phyloP scores from a whole-genome alignment of 2,329 filamentous ascomycete species.

The Exophiala aquamarina region DNA sequence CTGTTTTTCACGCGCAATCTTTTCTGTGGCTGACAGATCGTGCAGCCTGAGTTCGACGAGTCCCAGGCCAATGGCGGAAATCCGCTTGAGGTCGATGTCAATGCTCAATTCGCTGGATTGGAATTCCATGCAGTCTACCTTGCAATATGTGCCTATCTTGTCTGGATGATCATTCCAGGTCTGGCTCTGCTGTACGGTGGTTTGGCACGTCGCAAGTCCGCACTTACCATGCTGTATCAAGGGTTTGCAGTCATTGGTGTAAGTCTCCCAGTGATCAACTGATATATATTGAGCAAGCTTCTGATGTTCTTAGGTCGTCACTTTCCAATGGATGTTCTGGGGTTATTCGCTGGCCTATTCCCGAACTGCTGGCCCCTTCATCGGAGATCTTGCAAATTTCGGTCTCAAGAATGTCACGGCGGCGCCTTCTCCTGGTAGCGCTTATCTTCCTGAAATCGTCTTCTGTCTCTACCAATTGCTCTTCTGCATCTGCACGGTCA shows the following conservation, averaged over 20 bases:
- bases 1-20: background rate
- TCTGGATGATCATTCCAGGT: constrained; percentile 66
- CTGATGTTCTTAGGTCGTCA: constrained; percentile 11
- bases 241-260: constrained; percentile 56
- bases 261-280: constrained; percentile 20
- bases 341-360: constrained; percentile 64
- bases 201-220: constrained; percentile 62
- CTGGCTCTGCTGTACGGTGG: constrained; percentile 66
- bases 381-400: constrained; percentile 62
- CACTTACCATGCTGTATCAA: constrained; percentile 62
- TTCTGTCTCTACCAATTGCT: constrained; percentile 66
- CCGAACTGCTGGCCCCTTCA: constrained; percentile 59
- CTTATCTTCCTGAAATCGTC: constrained; percentile 61
- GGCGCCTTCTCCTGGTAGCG: constrained; percentile 58
- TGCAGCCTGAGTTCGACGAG: constrained; percentile 35
- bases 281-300: background rate
- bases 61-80: constrained; percentile 54
- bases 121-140: constrained; percentile 64
- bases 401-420: constrained; percentile 60
- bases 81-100: constrained; percentile 53
- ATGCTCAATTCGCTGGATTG: constrained; percentile 57
- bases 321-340: constrained; percentile 61
- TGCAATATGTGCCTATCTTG: constrained; percentile 58
- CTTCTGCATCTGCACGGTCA: constrained; percentile 55
- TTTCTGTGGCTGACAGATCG: constrained; percentile 3